These are phyloP conservation scores for Annulohypoxylon bovei DNA, from an alignment of 495 filamentous ascomycete genomes.

Conservation along the genomic window DNA sequence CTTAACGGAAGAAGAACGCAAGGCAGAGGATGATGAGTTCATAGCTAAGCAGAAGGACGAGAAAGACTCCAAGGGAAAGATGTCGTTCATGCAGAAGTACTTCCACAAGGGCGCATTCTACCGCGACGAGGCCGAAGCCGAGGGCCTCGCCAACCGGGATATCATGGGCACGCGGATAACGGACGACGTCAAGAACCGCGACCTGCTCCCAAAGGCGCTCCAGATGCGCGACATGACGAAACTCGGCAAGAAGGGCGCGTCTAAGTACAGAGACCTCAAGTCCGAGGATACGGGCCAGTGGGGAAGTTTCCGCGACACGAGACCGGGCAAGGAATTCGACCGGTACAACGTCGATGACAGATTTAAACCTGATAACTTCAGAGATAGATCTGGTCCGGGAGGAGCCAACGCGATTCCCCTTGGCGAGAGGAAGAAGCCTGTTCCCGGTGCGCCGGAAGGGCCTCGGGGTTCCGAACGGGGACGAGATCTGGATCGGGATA, in stretches of 20 bases:
- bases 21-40: constrained; percentile 84
- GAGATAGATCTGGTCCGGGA: constrained; percentile 54
- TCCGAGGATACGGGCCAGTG: constrained; percentile 92
- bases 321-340: constrained; percentile 58
- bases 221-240: constrained; percentile 95
- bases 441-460: constrained; percentile 50
- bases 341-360: constrained; percentile 67
- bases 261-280: constrained; percentile 87
- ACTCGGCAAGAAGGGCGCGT: constrained; percentile 90
- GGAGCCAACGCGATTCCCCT: constrained; percentile 71
- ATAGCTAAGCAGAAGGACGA: constrained; percentile 85
- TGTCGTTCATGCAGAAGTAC: constrained; percentile 94
- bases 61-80: constrained; percentile 83
- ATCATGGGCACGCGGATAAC: constrained; percentile 81
- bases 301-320: constrained; percentile 70
- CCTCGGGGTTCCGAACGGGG: constrained; percentile 47
- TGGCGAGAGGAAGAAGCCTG: constrained; percentile 64
- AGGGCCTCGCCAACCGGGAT: constrained; percentile 78
- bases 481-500: constrained; percentile 45
- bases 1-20: constrained; percentile 86
- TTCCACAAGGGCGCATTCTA: constrained; percentile 98
- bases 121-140: constrained; percentile 77
- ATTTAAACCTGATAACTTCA: constrained; percentile 72
- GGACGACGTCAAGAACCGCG: constrained; percentile 82
- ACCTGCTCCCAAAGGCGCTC: constrained; percentile 89